Conservation (phyloP, 768 basidiomycete genomes). For the Rhodotorula kratochvilovae region DNA sequence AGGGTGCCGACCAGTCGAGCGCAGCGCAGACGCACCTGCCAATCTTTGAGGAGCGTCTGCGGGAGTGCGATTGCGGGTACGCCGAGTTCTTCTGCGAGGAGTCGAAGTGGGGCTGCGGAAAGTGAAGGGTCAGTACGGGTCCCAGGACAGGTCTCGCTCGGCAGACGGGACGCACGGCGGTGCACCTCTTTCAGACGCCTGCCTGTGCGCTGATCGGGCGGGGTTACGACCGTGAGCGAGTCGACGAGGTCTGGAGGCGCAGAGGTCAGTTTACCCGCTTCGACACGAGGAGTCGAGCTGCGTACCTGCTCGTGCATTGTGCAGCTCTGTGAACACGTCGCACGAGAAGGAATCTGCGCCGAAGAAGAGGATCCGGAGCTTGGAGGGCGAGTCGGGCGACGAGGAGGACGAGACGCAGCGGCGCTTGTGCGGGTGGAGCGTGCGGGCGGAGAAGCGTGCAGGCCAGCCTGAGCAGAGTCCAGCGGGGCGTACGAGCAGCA, state of each 20-base stretch:
- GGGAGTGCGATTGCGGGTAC: slow-evolving; percentile 20
- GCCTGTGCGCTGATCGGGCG: slow-evolving; percentile 32
- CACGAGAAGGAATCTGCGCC: slow-evolving; percentile 41
- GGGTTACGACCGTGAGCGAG: slow-evolving; percentile 31
- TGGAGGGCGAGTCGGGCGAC: not conserved
- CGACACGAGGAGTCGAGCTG: too few relatives aligned
- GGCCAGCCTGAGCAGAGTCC: too few relatives aligned
- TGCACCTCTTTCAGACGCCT: slow-evolving; percentile 13
- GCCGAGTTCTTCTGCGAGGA: slow-evolving; percentile 31
- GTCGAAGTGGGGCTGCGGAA: slow-evolving; percentile 22
- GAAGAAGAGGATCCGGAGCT: slow-evolving; percentile 35
- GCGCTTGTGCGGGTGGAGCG: slow-evolving; percentile 2
- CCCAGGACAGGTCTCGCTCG: too few relatives aligned
- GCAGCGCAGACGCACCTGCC: slow-evolving; percentile 26
- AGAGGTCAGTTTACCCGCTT: not conserved
- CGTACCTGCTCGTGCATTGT: slow-evolving; percentile 13
- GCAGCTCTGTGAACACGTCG: slow-evolving; percentile 20
- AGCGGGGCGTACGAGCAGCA: too few relatives aligned
- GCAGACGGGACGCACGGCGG: slow-evolving; percentile 13
- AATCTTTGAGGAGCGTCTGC: slow-evolving; percentile 22
- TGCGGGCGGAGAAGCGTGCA: too few relatives aligned
- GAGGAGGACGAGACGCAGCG: slow-evolving; percentile 3
- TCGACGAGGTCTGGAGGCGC: slow-evolving; percentile 25
- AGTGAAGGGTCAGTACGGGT: not conserved
- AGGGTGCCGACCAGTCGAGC: too few relatives aligned